Conservation (phyloP, 148 eudicot genomes). For the Bassia scoparia region DNA sequence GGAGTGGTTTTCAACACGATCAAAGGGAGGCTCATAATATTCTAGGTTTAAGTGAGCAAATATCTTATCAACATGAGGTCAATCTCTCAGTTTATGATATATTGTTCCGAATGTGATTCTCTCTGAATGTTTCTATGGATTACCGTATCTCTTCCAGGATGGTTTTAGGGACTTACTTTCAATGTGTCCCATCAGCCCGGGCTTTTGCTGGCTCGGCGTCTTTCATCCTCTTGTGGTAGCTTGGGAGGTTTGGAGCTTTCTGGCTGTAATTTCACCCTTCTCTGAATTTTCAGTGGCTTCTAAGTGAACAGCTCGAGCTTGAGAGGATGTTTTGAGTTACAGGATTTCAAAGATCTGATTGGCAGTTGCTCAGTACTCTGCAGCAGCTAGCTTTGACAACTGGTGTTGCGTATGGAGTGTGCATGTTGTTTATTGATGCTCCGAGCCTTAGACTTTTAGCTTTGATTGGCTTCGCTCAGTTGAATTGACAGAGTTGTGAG, state of each 20-base stretch:
- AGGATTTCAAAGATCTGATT: constrained; percentile 15
- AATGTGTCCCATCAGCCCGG: background rate
- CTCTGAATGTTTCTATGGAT: constrained; percentile 22
- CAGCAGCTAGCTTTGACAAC: constrained; percentile 7
- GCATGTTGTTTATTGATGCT: constrained; percentile 18
- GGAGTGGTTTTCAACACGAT: background rate
- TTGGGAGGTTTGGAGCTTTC: constrained; percentile 28
- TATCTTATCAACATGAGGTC: constrained; percentile 23
- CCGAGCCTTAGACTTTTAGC: constrained; percentile 17
- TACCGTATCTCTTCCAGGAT: constrained; percentile 26
- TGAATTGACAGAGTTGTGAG: constrained; percentile 8
- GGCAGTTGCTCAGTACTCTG: too few relatives aligned
- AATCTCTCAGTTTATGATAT: constrained; percentile 15
- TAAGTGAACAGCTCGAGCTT: constrained; percentile 24
- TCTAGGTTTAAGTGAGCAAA: constrained; percentile 19
- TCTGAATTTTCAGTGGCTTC: constrained; percentile 19
- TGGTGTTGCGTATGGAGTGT: background rate
- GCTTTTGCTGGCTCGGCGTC: constrained; percentile 14
- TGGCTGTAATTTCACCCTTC: background rate
- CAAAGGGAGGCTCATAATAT: background rate
- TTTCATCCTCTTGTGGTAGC: constrained; percentile 14
- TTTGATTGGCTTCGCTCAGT: constrained; percentile 25
- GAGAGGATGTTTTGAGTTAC: background rate
- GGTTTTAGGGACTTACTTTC: constrained; percentile 21
- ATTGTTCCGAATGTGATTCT: background rate